Evolutionary conservation across 2,329 filamentous ascomycete species (phyloP), one percentile per base, ranked within the genome.

Genomic region (Penicillium sp.): DNA sequence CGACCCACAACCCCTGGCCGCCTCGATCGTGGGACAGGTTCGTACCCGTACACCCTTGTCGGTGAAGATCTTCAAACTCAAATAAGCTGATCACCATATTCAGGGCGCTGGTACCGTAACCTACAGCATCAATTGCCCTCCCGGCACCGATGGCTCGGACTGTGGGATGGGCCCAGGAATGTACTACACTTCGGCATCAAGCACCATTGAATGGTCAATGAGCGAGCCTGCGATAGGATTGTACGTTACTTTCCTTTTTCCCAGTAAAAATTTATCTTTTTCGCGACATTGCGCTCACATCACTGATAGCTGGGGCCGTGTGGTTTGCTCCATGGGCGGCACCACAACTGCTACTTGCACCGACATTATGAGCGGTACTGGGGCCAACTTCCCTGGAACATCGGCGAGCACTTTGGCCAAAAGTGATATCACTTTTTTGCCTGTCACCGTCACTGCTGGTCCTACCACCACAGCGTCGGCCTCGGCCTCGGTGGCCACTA

Each of bases 151-250:
- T 47, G 19, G 57, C 47, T 43, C 40, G 4, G 63, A 68, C 16
- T 72, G 70, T 40, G 69, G 70, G 14, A 67, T 72, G 65, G 70
- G 69, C 0, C 65, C 64, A 4, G 70, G 70, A 7, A 36, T 72
- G 16, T 67, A 58, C 4, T 19, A 69, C 24, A 64, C 65, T 36
- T 63, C 64, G 0, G 68, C 59, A 2, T 58, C 66, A 6, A 62
- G 39, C 4, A 60, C 50, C 4, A 56, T 61, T 2, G 54, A 50
- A 39, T 65, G 47, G 37, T 13, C 36, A 11, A 52, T 52, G 22
- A 31, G 24, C 19, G 37, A 43, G 24, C 49, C 49, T 27, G 37
- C 14, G 5, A 37, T 33, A 18, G 35, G 6, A 13, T 52, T 52
- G 50, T 52, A 41, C 22, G 50, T 19, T 6, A 6, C 9, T 19